A percentile compares a stretch with the other conserved stretches of the same genome.
Evolutionary conservation across 1,284 basidiomycete genomes (phyloP).

Genomic region (Sparassis latifolia): DNA sequence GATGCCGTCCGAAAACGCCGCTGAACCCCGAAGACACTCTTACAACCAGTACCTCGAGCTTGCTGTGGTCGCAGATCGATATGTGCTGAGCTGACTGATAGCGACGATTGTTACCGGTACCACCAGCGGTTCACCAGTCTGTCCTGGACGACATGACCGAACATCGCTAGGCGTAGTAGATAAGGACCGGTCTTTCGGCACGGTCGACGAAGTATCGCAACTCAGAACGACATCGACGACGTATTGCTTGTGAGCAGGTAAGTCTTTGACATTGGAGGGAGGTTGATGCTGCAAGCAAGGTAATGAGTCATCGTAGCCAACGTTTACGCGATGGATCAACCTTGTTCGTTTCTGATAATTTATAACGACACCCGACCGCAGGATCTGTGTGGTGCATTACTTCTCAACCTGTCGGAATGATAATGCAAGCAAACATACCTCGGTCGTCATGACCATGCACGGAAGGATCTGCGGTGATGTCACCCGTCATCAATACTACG

Average conservation of each 20-base stretch:
- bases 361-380: conserved; percentile 93
- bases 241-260: conserved; percentile 85
- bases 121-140: conserved; percentile 80
- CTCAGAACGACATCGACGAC: conserved; percentile 91
- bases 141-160: conserved; percentile 61
- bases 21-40: conserved; percentile 86
- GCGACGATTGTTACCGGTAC: conserved; percentile 88
- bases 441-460: conserved; percentile 99
- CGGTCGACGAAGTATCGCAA: conserved; percentile 60
- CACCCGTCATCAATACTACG: conserved; percentile 99
- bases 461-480: conserved; percentile 98
- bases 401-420: neutral
- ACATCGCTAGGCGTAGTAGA: conserved; percentile 62
- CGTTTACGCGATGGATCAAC: conserved; percentile 31
- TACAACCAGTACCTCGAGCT: conserved; percentile 81
- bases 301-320: neutral
- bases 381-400: conserved; percentile 54
- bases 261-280: conserved; percentile 51
- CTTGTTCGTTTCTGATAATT: conserved; percentile 89
- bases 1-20: conserved; percentile 87
- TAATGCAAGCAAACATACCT: conserved; percentile 49
- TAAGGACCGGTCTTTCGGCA: conserved; percentile 57
- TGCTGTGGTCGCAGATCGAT: conserved; percentile 75
- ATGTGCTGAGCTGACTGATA: conserved; percentile 84
- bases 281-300: conserved; percentile 40